phyloP scores from a whole-genome alignment of 352 stramenopile species.

The Phytophthora europaea region DNA sequence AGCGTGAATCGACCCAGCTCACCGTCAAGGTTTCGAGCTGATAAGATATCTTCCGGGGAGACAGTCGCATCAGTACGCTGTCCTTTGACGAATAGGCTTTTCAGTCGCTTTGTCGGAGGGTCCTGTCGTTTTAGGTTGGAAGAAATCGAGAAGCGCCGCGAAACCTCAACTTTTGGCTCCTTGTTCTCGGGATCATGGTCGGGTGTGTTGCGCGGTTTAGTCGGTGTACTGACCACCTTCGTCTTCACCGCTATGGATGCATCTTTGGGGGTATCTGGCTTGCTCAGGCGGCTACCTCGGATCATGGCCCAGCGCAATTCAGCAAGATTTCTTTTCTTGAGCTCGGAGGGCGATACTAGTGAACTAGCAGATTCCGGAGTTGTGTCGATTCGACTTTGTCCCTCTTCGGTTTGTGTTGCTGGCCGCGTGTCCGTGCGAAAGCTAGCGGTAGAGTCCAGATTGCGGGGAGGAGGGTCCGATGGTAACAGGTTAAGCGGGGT shows the following conservation, averaged over 20 bases:
- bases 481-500: constrained; percentile 17
- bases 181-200: constrained; percentile 9
- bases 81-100: constrained; percentile 40
- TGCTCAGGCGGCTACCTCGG: constrained; percentile 25
- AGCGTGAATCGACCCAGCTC: constrained; percentile 55
- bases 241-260: background rate
- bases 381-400: constrained; percentile 20
- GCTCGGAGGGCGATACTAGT: background rate
- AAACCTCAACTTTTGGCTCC: constrained; percentile 38
- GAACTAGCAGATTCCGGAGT: constrained; percentile 11
- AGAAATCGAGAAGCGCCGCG: constrained; percentile 50
- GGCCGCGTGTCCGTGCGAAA: constrained; percentile 26
- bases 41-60: constrained; percentile 45
- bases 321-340: constrained; percentile 41
- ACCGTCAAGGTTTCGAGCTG: constrained; percentile 43
- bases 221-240: background rate
- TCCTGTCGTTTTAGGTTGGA: constrained; percentile 13
- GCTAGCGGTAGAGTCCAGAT: constrained; percentile 6
- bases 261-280: constrained; percentile 21
- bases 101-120: constrained; percentile 21
- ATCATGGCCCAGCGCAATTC: constrained; percentile 29
- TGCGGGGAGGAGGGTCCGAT: constrained; percentile 16
- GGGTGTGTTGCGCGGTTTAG: background rate
- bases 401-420: constrained; percentile 15
- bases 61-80: constrained; percentile 29